Evolutionary conservation across 1,284 basidiomycete genomes (phyloP), one percentile per base, ranked within the genome.

Genomic region (Xerocomus nothofagi): DNA sequence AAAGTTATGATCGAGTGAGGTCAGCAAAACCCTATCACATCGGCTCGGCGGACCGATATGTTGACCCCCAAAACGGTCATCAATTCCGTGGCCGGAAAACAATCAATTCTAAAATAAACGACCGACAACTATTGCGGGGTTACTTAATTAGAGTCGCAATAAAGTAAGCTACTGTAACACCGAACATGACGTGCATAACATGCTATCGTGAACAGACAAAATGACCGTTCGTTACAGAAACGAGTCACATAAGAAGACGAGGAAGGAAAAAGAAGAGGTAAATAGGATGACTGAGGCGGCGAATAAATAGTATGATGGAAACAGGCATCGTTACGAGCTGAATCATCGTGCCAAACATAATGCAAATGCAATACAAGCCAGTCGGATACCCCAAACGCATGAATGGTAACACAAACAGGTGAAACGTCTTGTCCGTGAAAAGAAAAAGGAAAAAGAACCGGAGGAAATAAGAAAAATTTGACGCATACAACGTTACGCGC

Each of bases 141-240:
- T 50, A 48, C 55, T 63, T 50, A 48, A 58, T 63, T 58, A 61
- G 38, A 41, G 33, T 50, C 49, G 43, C 41, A 39, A 39, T 63
- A 63, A 40, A 44, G 54, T 63, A 65, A 47, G 65, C 62, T 63
- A 63, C n/a, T n/a, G n/a, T n/a, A n/a, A n/a, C 54, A 57, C 39
- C 24, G 62, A 42, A 34, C 41, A 54, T 62, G 62, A 44, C 40
- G 43, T 55, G 52, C 37, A 39, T 57, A 47, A 44, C 48, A 34
- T 51, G 31, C 45, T 34, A 40, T 30, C 32, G 15, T 37, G 42
- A 31, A 40, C n/a, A 36, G 26, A 36, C 27, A 36, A 43, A 20
- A 12, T 14, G 39, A 33, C 39, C 21, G 39, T 49, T 37, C 38
- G 21, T 27, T 30, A 17, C 26, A 3, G 21, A 38, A 18, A 45